Base-by-base conservation (phyloP, 2,329 filamentous ascomycete genomes). In the Microdochium nivale region DNA sequence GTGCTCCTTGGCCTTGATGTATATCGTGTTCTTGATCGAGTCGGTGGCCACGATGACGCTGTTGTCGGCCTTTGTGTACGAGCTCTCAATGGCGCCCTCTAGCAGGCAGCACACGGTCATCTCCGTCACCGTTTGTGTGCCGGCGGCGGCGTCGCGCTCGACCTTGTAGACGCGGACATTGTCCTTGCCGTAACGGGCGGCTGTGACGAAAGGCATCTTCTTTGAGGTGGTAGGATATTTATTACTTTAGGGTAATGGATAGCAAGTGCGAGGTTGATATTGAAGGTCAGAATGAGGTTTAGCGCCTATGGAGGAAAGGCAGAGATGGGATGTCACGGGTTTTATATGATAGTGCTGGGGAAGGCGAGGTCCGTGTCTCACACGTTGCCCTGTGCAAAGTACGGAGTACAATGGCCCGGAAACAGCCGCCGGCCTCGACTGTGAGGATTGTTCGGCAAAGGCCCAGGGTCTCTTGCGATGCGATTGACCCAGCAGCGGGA, bases 111-210 rank as follows among this genome's bases (percentile, higher is more conserved):
- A 88, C 61, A 99, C 88, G 40, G 90, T 96, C 86, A 96, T 95
- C 72, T 99, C 94, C 43, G 87, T 87, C 60, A 97, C 88, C 8
- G 85, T 87, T 70, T 99, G 92, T 23, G 83, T 76, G 52, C 87
- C 87, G 19, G 87, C 86, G 62, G 83, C 76, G 65, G 83, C 76
- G 68, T 97, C 84, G 62, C 83, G 84, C 65, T 95, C 79, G 64
- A 96, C 90, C 73, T 99, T 99, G 83, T 87, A 95, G 63, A 99
- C 83, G 65, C 94, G 91, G 79, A 99, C 87, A 75, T 99, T 97
- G 81, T 97, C 94, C 83, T 99, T 92, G 74, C 88, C 88, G 68
- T 91, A 92, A 66, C 85, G 83, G 62, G 88, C 87, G 62, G 80
- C 73, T 54, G 79, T 74, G 54, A 85, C 70, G 60, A 69, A 67